A percentile compares a stretch with the other conserved stretches of the same genome.
Conservation (phyloP, 176 grass and related monocot genomes). For the Zea luxurians region DNA sequence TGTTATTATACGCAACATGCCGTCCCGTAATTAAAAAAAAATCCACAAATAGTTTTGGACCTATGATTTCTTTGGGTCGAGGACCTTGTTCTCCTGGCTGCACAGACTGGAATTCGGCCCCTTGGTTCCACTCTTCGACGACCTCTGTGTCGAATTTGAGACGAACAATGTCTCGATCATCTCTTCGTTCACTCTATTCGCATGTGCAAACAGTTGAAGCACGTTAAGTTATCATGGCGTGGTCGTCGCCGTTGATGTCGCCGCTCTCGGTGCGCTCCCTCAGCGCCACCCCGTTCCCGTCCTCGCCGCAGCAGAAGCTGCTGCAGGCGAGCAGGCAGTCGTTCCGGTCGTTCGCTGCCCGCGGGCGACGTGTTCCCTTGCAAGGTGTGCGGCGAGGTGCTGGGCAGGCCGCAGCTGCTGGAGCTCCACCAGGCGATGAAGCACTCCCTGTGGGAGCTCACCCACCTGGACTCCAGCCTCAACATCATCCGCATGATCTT, state of each 20-base stretch:
- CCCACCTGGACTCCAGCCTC: conserved; percentile 59
- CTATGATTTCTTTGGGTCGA: too few relatives aligned
- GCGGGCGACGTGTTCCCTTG: conserved; percentile 62
- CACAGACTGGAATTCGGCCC: too few relatives aligned
- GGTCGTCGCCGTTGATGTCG: conserved; percentile 36
- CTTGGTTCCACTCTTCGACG: too few relatives aligned
- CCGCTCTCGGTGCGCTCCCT: conserved; percentile 39
- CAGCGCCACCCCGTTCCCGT: conserved; percentile 28
- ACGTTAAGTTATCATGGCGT: conserved; percentile 20
- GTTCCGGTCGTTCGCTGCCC: conserved; percentile 46
- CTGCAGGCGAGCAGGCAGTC: conserved; percentile 36
- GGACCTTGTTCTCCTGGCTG: too few relatives aligned
- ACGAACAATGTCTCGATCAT: conserved; percentile 81
- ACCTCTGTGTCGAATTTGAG: too few relatives aligned
- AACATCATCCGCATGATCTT: conserved; percentile 92
- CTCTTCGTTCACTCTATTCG: conserved; percentile 58
- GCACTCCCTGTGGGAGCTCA: conserved; percentile 78
- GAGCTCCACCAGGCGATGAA: conserved; percentile 74
- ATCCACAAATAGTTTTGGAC: too few relatives aligned
- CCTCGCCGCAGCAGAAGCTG: conserved; percentile 27
- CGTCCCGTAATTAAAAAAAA: too few relatives aligned
- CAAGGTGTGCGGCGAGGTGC: conserved; percentile 74
- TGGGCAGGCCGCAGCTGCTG: conserved; percentile 64
- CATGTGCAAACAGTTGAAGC: neutral
- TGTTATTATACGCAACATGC: neutral